A percentile compares a stretch with the other conserved stretches of the same genome.
These are phyloP conservation scores for Aspergillus spinulosporus DNA, from an alignment of 2,329 filamentous ascomycete species.

Conservation along the genomic window DNA sequence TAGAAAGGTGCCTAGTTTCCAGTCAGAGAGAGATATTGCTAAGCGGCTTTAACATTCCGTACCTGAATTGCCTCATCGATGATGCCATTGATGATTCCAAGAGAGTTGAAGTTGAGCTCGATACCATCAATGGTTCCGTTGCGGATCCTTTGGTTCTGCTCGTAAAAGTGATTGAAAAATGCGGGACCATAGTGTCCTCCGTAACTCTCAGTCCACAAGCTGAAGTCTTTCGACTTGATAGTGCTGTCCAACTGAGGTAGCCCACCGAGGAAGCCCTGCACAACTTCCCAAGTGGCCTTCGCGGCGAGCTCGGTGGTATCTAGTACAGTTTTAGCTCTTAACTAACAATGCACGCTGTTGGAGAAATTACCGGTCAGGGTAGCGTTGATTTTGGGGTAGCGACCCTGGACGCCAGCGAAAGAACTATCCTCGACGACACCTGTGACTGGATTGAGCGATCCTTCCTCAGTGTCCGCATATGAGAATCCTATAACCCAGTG, in stretches of 20 bases:
- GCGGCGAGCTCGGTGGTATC: slow-evolving; percentile 60
- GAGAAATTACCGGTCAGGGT: slow-evolving; percentile 41
- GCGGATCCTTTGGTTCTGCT: slow-evolving; percentile 57
- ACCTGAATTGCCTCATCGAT: slow-evolving; percentile 55
- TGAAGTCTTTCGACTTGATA: slow-evolving; percentile 56
- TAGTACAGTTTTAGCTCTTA: slow-evolving; percentile 8
- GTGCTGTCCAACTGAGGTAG: slow-evolving; percentile 51
- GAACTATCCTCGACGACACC: slow-evolving; percentile 49
- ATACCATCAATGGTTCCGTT: slow-evolving; percentile 52
- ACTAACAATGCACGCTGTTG: neutral
- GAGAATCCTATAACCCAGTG: slow-evolving; percentile 32
- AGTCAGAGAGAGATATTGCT: neutral
- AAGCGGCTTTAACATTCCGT: neutral
- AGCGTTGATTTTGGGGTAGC: slow-evolving; percentile 53
- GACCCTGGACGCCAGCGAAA: slow-evolving; percentile 46
- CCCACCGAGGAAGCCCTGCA: slow-evolving; percentile 56
- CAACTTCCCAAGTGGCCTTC: slow-evolving; percentile 55
- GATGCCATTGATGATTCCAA: slow-evolving; percentile 59
- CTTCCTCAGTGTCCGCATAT: slow-evolving; percentile 36
- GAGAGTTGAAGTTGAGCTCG: slow-evolving; percentile 55
- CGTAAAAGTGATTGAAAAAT: slow-evolving; percentile 59
- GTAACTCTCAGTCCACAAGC: slow-evolving; percentile 60
- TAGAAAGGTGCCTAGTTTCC: slow-evolving; percentile 41
- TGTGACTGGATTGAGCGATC: slow-evolving; percentile 46
- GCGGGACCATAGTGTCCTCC: slow-evolving; percentile 55